phyloP scores from a whole-genome alignment of 2,329 filamentous ascomycete species.

The Trichoderma guizhouense region DNA sequence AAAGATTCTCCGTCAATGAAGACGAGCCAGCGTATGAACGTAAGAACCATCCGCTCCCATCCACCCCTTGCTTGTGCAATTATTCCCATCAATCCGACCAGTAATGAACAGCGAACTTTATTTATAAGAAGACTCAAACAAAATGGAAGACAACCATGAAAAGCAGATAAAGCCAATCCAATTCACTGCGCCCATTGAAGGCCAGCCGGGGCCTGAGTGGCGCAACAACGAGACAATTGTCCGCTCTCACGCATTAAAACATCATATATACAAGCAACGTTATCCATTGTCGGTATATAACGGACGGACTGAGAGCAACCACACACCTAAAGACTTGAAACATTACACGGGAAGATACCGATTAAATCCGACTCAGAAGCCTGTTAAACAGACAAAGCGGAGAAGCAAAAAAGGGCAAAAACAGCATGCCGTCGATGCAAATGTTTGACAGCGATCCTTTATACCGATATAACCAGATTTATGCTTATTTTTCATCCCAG shows the following conservation, averaged over 20 bases:
- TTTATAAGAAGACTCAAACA: background rate
- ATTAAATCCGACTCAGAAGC: background rate
- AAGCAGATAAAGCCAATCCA: background rate
- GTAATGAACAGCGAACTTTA: background rate
- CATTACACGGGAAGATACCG: background rate
- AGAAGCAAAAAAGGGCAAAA: background rate
- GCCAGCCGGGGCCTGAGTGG: background rate
- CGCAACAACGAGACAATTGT: background rate
- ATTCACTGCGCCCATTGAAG: background rate
- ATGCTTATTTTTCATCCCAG: background rate
- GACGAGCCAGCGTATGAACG: background rate
- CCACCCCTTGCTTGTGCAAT: background rate
- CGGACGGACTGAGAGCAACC: background rate
- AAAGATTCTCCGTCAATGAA: background rate
- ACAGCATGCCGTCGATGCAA: background rate
- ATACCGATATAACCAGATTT: background rate
- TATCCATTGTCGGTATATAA: background rate
- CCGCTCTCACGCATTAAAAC: background rate
- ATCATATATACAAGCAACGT: background rate
- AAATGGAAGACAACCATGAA: background rate
- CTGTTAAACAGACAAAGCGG: background rate
- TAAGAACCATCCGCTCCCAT: background rate
- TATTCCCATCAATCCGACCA: background rate
- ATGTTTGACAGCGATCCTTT: background rate
- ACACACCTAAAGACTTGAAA: background rate